Conservation (phyloP, 2,329 filamentous ascomycete species). For the Trichoderma brevicompactum region DNA sequence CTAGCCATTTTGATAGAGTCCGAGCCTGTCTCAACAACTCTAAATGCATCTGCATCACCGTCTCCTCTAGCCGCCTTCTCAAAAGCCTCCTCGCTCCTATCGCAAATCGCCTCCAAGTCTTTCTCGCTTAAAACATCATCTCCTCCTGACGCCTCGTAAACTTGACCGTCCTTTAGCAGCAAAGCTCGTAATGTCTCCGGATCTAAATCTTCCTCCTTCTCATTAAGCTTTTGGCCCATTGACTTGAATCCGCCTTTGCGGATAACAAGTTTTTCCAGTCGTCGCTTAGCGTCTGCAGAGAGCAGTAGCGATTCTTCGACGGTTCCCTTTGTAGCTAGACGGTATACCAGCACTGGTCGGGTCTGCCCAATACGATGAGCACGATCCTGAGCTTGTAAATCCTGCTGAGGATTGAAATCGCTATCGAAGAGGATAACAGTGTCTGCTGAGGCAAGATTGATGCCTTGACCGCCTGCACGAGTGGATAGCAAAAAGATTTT, state of each 20-base stretch:
- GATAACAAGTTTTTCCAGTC: slow-evolving; percentile 93
- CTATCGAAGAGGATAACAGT: slow-evolving; percentile 89
- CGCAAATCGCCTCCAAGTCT: slow-evolving; percentile 78
- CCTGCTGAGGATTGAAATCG: slow-evolving; percentile 96
- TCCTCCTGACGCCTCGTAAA: slow-evolving; percentile 62
- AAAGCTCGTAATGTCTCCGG: slow-evolving; percentile 65
- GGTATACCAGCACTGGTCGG: slow-evolving; percentile 87
- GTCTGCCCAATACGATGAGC: slow-evolving; percentile 95
- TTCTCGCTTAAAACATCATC: slow-evolving; percentile 72
- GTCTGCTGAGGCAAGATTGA: slow-evolving; percentile 89
- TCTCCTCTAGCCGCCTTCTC: slow-evolving; percentile 76
- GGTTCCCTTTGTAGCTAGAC: slow-evolving; percentile 89
- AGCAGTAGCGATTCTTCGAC: slow-evolving; percentile 87
- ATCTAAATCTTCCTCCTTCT: slow-evolving; percentile 58
- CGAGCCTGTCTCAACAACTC: slow-evolving; percentile 76
- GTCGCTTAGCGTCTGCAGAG: slow-evolving; percentile 87
- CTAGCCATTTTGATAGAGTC: slow-evolving; percentile 54
- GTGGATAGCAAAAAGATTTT: slow-evolving; percentile 89
- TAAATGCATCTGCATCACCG: slow-evolving; percentile 72
- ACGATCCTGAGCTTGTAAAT: slow-evolving; percentile 93
- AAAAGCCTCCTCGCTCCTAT: slow-evolving; percentile 69
- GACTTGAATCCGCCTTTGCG: slow-evolving; percentile 85
- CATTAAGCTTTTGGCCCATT: slow-evolving; percentile 64
- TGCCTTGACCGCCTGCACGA: slow-evolving; percentile 89
- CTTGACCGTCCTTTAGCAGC: slow-evolving; percentile 72